Percentiles rank a stretch among this genome's conserved stretches.
Conservation (phyloP, 2,329 filamentous ascomycete species). For the Aureobasidium sp. region DNA sequence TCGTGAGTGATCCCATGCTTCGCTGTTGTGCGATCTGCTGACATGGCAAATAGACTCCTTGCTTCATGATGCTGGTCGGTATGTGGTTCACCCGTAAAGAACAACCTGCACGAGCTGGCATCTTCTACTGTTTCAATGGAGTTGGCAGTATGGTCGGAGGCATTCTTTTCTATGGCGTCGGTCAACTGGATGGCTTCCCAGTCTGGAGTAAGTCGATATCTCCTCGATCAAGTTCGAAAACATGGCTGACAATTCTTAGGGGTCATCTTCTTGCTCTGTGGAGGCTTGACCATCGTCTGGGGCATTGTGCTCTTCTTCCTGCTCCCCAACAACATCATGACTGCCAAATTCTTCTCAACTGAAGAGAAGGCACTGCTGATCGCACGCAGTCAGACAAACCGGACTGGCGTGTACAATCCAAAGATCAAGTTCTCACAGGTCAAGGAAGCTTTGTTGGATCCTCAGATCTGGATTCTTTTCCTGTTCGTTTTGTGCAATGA, state of each 20-base stretch:
- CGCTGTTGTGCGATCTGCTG: neutral
- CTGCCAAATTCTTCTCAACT: conserved; percentile 58
- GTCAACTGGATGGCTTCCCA: conserved; percentile 23
- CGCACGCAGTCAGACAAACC: conserved; percentile 35
- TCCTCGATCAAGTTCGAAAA: conserved; percentile 15
- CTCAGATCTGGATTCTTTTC: neutral
- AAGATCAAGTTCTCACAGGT: neutral
- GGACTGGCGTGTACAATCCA: conserved; percentile 12
- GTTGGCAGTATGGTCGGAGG: conserved; percentile 63
- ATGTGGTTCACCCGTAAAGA: conserved; percentile 61
- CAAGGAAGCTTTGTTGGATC: neutral
- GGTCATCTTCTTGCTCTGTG: conserved; percentile 57
- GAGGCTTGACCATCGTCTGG: conserved; percentile 52
- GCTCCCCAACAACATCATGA: conserved; percentile 63
- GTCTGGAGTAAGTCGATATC: conserved; percentile 16
- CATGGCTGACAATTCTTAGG: conserved; percentile 49
- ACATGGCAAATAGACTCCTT: conserved; percentile 39
- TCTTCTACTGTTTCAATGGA: conserved; percentile 67
- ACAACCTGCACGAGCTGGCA: conserved; percentile 22
- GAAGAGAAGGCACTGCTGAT: conserved; percentile 41
- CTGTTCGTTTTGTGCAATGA: neutral
- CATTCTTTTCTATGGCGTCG: conserved; percentile 49
- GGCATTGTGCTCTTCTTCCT: conserved; percentile 52
- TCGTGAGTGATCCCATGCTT: conserved; percentile 27
- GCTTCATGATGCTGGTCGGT: conserved; percentile 56